Conservation (phyloP, 2,329 filamentous ascomycete genomes). For the Penicillium sp. region DNA sequence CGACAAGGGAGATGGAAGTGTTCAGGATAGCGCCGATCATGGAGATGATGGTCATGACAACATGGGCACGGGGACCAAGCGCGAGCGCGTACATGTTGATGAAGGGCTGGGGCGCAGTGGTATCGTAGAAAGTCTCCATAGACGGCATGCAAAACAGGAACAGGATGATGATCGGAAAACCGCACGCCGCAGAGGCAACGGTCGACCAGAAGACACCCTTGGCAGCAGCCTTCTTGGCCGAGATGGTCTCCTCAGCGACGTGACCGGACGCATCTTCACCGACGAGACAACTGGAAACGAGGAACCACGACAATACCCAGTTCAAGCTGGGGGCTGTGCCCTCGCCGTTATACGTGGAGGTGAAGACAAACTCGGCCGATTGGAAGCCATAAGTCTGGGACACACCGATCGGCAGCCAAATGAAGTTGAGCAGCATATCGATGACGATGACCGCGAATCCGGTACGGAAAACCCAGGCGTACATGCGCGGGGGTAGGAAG, state of each 20-base stretch:
- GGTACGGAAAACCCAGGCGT: constrained; percentile 46
- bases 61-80: constrained; percentile 22
- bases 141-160: constrained; percentile 35
- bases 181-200: constrained; percentile 30
- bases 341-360: constrained; percentile 36
- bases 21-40: constrained; percentile 36
- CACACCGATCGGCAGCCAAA: constrained; percentile 51
- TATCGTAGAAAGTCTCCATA: constrained; percentile 33
- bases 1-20: constrained; percentile 56
- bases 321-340: constrained; percentile 28
- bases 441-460: constrained; percentile 45
- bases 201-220: constrained; percentile 34
- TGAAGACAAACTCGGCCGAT: constrained; percentile 48
- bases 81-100: constrained; percentile 27
- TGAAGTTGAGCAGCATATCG: constrained; percentile 50
- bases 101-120: constrained; percentile 31
- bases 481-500: constrained; percentile 42
- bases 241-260: constrained; percentile 33
- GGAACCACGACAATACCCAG: constrained; percentile 33
- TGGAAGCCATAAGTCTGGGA: constrained; percentile 49
- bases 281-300: constrained; percentile 29
- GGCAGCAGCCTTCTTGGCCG: constrained; percentile 32
- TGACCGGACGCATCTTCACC: constrained; percentile 34
- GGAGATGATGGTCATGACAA: constrained; percentile 27
- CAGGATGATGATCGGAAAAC: constrained; percentile 33